A percentile compares a stretch with the other conserved stretches of the same genome.
These are phyloP conservation scores for Salix arbutifolia DNA, from an alignment of 345 rosid genomes.

Conservation along the genomic window DNA sequence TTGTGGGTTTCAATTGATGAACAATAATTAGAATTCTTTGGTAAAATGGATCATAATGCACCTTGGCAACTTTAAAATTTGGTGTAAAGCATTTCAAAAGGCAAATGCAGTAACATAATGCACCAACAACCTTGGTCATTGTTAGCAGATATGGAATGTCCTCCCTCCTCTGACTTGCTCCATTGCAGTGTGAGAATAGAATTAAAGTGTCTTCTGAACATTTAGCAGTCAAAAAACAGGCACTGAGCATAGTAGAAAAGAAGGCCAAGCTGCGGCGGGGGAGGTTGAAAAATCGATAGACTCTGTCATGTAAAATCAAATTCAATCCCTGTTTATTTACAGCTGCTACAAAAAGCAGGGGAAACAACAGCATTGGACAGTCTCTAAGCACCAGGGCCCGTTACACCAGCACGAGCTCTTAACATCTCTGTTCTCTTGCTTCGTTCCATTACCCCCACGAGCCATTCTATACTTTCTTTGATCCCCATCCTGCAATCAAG, in stretches of 20 bases:
- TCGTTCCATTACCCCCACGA: slow-evolving; percentile 88
- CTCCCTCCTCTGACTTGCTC: neutral
- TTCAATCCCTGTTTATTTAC: slow-evolving; percentile 44
- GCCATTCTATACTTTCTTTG: slow-evolving; percentile 85
- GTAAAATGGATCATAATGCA: neutral
- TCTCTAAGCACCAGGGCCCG: slow-evolving; percentile 36
- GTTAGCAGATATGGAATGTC: neutral
- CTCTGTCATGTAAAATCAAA: slow-evolving; percentile 17
- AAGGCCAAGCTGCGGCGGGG: neutral
- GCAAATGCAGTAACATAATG: neutral
- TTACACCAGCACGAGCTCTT: slow-evolving; percentile 62
- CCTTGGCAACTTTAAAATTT: neutral
- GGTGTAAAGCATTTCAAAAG: neutral
- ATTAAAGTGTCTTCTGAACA: neutral
- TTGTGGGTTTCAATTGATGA: neutral
- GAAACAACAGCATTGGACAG: slow-evolving; percentile 5
- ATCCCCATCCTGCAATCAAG: slow-evolving; percentile 67
- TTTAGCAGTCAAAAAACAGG: neutral
- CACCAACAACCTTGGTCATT: neutral
- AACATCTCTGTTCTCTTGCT: slow-evolving; percentile 93
- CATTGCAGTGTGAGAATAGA: neutral
- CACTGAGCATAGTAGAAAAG: neutral
- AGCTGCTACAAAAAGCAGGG: slow-evolving; percentile 37
- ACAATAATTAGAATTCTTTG: neutral
- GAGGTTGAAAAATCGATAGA: neutral